Base-by-base conservation (phyloP, 164 flowering plant genomes). In the Vitis riparia region DNA sequence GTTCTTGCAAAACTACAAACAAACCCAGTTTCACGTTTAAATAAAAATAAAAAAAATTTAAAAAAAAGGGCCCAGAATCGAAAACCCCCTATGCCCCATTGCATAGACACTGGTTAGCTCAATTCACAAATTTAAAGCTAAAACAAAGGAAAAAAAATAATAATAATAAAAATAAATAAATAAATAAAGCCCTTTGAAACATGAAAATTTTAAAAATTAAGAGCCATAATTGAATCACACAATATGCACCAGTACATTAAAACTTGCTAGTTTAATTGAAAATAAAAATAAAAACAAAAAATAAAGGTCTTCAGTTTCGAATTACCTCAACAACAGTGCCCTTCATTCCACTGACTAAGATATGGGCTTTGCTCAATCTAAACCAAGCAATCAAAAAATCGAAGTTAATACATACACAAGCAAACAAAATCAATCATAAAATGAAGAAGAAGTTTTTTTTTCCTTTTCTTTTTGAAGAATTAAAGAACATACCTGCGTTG, bases 1-100 rank as follows among this genome's bases (percentile, higher is more conserved):
- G 66, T 96, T 93, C 86, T 96, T 96, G 87, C 98, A 96, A 73
- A 96, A 91, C 99, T 96, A 80, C 78, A 67, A 53, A 49, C 10
- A 13, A 16, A 58, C 23, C 23, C 14, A 60, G 9, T 17, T 16
- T 60, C 65, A 58, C 61, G 9, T 2, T 16, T 15, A 56, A 56
- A 15, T 19, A 14, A 30, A n/a, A 64, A 17, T 9, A 57, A 3
- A 37, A 44, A 58, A 5, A 68, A 58, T 27, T 17, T 17, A 19
- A 19, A 19, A 11, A 8, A 63, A 3, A 55, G 3, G 9, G 10
- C 57, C 1, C 2, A 23, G 27, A 59, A 52, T 47, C 11, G 55
- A 65, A 32, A 14, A 16, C 23, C 27, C 27, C 27, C 27, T 23
- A 1, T 23, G 27, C 27, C 27, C 27, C 27, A 19, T 23, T 23